Evolutionary conservation across 176 grass and related monocot genomes (phyloP), one percentile per base, ranked within the genome.

Genomic region (Leersia perrieri): DNA sequence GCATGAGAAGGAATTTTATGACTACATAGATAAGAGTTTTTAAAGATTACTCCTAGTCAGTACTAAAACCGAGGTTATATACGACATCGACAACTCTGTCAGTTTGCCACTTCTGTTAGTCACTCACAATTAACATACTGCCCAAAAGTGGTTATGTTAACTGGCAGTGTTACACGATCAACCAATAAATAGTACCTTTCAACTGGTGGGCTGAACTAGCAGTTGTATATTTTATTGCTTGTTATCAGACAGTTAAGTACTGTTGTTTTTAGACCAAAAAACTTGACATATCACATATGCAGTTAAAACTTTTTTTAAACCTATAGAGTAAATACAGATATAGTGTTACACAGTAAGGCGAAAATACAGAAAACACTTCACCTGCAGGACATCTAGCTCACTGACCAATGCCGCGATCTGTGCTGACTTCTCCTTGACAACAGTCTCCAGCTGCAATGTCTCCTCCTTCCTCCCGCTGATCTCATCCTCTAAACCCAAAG

Each of bases 371-470:
- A 33, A 31, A 1, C 13, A 9, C 16, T 25, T 84, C 55, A 90
- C 92, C 85, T 94, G 85, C 15, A 84, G 57, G 41, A 83, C 33
- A 28, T 84, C 79, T 27, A 94, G 87, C 38, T 90, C 82, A 58
- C 55, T 36, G 15, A 55, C 68, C 47, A 90, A 66, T n/a, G 88
- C 72, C 1, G 74, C 69, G 70, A 86, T 82, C 49, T 94, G 74
- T 38, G 89, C 82, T 13, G 82, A 77, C 28, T 80, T 86, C 62
- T 81, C 78, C 76, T 81, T 78, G 63, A 84, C 81, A 68, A 70
- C 32, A 14, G 16, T 68, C 70, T 91, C 79, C 66, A 91, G 80
- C 30, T 80, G 67, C 26, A 51, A 82, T 26, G 80, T 85, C 69
- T 79, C 86, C 18, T 91, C 85, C 38, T 88, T 81, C 47, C 69